Conservation (phyloP, 495 filamentous ascomycete species). For the Hypoxylon cercidicola region DNA sequence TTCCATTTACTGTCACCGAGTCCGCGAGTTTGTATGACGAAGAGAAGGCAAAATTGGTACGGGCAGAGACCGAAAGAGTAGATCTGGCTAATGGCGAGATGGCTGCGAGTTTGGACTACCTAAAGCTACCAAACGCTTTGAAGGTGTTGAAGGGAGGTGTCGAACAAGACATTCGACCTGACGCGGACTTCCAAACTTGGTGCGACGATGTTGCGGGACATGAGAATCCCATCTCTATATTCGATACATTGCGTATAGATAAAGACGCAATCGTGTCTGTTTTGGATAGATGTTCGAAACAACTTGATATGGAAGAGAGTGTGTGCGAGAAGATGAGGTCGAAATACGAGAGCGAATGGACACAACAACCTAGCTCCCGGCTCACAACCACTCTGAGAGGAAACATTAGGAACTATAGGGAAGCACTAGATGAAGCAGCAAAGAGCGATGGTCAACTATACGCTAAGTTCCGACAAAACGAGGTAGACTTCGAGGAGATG, state of each 20-base stretch:
- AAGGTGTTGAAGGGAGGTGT: slow-evolving; percentile 93
- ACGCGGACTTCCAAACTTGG: slow-evolving; percentile 92
- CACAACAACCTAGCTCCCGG: slow-evolving; percentile 91
- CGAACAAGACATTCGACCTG: slow-evolving; percentile 87
- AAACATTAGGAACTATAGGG: slow-evolving; percentile 86
- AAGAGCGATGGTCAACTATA: slow-evolving; percentile 89
- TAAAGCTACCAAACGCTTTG: slow-evolving; percentile 87
- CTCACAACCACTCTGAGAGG: slow-evolving; percentile 87
- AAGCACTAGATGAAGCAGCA: slow-evolving; percentile 88
- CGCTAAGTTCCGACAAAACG: slow-evolving; percentile 81
- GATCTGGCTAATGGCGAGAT: slow-evolving; percentile 93
- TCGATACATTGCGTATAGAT: slow-evolving; percentile 79
- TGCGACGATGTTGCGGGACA: slow-evolving; percentile 90
- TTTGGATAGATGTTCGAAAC: slow-evolving; percentile 82
- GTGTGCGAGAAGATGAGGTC: slow-evolving; percentile 99
- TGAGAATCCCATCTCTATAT: slow-evolving; percentile 73
- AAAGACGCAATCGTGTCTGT: slow-evolving; percentile 76
- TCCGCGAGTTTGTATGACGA: slow-evolving; percentile 97
- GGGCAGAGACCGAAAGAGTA: slow-evolving; percentile 92
- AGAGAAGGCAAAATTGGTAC: slow-evolving; percentile 95
- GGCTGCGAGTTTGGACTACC: slow-evolving; percentile 92
- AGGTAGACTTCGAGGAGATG: slow-evolving; percentile 95
- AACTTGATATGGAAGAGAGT: slow-evolving; percentile 94
- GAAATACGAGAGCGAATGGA: slow-evolving; percentile 96
- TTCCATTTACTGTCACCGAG: slow-evolving; percentile 95